Evolutionary conservation across 2,329 filamentous ascomycete species (phyloP), one percentile per base, ranked within the genome.

Genomic region (Hypocreales sp.): DNA sequence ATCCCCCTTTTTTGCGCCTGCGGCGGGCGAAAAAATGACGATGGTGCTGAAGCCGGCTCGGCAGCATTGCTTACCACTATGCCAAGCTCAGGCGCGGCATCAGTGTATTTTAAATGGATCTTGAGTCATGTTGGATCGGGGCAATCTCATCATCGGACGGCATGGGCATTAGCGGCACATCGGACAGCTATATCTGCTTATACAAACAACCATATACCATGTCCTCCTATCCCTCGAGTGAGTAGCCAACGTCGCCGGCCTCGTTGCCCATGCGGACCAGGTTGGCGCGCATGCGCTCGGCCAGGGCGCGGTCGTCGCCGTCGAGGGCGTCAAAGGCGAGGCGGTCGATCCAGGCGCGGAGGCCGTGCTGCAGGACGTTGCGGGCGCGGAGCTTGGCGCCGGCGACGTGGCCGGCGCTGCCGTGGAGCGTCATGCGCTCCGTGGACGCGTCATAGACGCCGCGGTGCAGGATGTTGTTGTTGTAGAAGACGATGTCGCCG

Each of bases 401-500:
- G 3, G 48, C 51, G 1, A 57, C 56, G 38, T 74, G 66, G 2
- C 78, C 78, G 25, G 80, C 76, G 30, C 70, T 77, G 6, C 78
- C 78, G 49, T 83, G 78, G 41, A 83, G 51, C 33, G 77, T 82
- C 60, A 77, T 65, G 15, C 79, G 56, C 52, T 81, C 73, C 38
- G 56, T 64, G 2, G 21, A 40, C 9, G 53, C 51, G 36, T 64
- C 56, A 47, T 83, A 84, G 16, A 69, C 68, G 2, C 78, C 79
- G 4, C 78, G 58, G 43, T 83, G 79, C 35, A 92, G 48, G 36
- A 92, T 92, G 48, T 92, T 92, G 45, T 86, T 92, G 50, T 92
- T 74, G 46, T 92, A 92, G 42, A 92, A 92, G 22, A 79, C 79
- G 11, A 79, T 71, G 51, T 92, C 83, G 1, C 83, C 83, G 0